These are phyloP conservation scores for Orbilia ellipsospora DNA, from an alignment of 2,329 filamentous ascomycete species.

Conservation along the genomic window DNA sequence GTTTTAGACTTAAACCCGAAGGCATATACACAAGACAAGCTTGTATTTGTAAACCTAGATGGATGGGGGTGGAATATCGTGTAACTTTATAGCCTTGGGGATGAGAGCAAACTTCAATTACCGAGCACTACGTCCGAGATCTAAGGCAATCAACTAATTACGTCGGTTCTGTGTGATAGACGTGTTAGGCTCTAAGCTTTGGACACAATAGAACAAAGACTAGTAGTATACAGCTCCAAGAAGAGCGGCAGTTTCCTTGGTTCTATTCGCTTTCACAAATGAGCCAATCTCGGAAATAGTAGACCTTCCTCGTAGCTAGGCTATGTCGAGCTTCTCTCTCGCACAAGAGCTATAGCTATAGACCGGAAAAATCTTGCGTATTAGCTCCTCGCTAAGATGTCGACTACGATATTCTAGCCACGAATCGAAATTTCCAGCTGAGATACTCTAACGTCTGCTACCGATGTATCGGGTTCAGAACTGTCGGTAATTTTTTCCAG, in stretches of 20 bases:
- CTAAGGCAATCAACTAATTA: conserved; percentile 35
- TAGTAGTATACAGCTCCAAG: conserved; percentile 18
- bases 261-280: conserved; percentile 17
- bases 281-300: conserved; percentile 5
- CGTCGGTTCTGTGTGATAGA: conserved; percentile 17
- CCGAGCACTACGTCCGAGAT: conserved; percentile 21
- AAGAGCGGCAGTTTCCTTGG: conserved; percentile 17
- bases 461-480: conserved; percentile 10
- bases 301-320: conserved; percentile 20
- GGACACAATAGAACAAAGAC: conserved; percentile 10
- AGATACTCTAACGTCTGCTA: conserved; percentile 19
- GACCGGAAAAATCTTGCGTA: conserved; percentile 18
- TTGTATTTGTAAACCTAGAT: conserved; percentile 6
- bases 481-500: conserved; percentile 17
- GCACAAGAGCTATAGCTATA: background rate
- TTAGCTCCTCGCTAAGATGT: conserved; percentile 25
- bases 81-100: conserved; percentile 21
- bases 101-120: conserved; percentile 37
- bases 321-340: conserved; percentile 29
- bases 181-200: conserved; percentile 30
- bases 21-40: conserved; percentile 42
- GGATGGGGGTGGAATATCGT: background rate
- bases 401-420: conserved; percentile 43
- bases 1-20: conserved; percentile 24
- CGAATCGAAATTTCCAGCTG: conserved; percentile 10